phyloP scores from a whole-genome alignment of 108 stramenopile species.

The Nitzschia sp. region DNA sequence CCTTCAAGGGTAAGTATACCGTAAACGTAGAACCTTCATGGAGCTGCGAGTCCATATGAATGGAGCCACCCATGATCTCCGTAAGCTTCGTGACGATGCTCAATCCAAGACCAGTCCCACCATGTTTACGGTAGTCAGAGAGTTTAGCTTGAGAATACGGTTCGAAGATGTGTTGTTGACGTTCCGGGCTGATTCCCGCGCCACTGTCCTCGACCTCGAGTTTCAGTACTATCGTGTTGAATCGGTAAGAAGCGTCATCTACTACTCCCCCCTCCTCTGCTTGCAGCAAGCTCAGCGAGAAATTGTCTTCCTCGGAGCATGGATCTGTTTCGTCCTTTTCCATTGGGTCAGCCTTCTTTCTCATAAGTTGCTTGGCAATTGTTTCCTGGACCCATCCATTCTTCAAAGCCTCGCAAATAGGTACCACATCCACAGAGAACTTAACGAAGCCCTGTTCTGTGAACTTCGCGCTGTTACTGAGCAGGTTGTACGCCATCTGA shows the following conservation, averaged over 20 bases:
- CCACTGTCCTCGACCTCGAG: constrained; percentile 38
- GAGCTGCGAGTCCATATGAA: constrained; percentile 13
- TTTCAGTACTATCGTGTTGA: constrained; percentile 5
- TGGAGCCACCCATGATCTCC: constrained; percentile 34
- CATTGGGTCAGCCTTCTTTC: not conserved
- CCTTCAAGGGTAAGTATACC: constrained; percentile 18
- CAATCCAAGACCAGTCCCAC: constrained; percentile 43
- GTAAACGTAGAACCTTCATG: constrained; percentile 18
- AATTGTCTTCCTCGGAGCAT: not conserved
- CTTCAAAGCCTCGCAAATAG: not conserved
- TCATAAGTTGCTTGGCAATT: not conserved
- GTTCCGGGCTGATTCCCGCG: constrained; percentile 31
- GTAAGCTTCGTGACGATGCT: constrained; percentile 22
- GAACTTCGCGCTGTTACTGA: constrained; percentile 39
- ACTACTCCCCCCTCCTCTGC: not conserved
- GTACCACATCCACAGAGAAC: not conserved
- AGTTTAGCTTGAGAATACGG: constrained; percentile 36
- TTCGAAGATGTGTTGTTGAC: constrained; percentile 33
- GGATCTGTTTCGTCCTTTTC: not conserved
- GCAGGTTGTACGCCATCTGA: constrained; percentile 37
- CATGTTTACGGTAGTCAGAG: constrained; percentile 40
- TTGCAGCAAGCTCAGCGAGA: not conserved
- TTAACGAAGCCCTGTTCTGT: constrained; percentile 27
- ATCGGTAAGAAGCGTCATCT: not conserved
- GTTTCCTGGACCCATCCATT: not conserved